These are phyloP conservation scores for Exophiala aquamarina DNA, from an alignment of 2,329 filamentous ascomycete genomes.

Conservation along the genomic window DNA sequence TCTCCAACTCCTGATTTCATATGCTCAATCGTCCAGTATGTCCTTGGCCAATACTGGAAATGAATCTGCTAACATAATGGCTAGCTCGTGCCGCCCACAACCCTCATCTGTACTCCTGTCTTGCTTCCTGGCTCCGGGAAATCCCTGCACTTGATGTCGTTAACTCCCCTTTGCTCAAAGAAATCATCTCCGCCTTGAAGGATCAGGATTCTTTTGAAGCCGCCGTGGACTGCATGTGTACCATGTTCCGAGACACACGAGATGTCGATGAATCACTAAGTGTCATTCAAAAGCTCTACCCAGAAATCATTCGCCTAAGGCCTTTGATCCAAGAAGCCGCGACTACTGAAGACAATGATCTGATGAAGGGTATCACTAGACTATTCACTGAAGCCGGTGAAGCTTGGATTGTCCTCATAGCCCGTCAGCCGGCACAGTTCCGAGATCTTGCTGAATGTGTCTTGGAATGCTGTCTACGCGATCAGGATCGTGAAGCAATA, in stretches of 20 bases:
- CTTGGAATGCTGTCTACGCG: conserved; percentile 84
- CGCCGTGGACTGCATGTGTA: conserved; percentile 88
- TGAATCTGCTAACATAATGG: conserved; percentile 10
- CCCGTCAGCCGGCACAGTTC: conserved; percentile 78
- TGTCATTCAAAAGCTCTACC: conserved; percentile 79
- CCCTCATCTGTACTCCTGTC: conserved; percentile 88
- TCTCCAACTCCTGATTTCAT: conserved; percentile 81
- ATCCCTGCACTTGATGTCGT: conserved; percentile 82
- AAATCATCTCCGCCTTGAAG: conserved; percentile 75
- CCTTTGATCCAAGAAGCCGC: conserved; percentile 74
- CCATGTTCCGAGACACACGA: conserved; percentile 85
- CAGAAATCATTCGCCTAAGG: conserved; percentile 72
- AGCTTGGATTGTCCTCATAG: conserved; percentile 89
- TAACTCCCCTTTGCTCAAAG: conserved; percentile 77
- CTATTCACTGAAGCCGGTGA: conserved; percentile 92
- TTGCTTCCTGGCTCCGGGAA: conserved; percentile 94
- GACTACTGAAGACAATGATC: conserved; percentile 78
- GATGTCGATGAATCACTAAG: conserved; percentile 89
- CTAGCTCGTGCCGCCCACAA: conserved; percentile 73
- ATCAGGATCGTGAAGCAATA: conserved; percentile 87
- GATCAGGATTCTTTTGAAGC: conserved; percentile 78
- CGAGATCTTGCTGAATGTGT: conserved; percentile 82
- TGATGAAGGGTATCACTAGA: conserved; percentile 83
- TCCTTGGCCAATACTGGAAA: conserved; percentile 20
- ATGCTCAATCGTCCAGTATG: conserved; percentile 86